phyloP scores from a whole-genome alignment of 495 filamentous ascomycete genomes.

The Rostrohypoxylon terebratum region DNA sequence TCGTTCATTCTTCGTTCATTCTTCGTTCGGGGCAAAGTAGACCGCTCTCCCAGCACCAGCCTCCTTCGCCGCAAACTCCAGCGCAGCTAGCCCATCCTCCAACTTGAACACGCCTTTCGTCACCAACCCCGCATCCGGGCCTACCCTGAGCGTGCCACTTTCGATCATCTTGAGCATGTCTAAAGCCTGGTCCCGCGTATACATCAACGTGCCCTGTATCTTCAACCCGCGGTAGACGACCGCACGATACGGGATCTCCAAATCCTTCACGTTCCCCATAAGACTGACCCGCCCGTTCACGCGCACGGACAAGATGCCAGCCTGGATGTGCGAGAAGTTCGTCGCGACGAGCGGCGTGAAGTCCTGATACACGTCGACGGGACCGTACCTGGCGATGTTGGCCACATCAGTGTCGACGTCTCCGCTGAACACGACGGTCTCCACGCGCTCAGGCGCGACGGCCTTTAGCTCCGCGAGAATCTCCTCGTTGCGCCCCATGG shows the following conservation, averaged over 20 bases:
- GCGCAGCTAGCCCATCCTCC: slow-evolving; percentile 23
- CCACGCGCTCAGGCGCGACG: slow-evolving; percentile 27
- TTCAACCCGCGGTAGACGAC: slow-evolving; percentile 9
- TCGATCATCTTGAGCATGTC: slow-evolving; percentile 32
- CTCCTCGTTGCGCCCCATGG: slow-evolving; percentile 58
- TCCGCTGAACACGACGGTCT: slow-evolving; percentile 42
- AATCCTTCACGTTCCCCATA: slow-evolving; percentile 51
- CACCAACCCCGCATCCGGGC: slow-evolving; percentile 12
- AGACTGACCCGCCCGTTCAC: slow-evolving; percentile 53
- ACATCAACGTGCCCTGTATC: slow-evolving; percentile 30
- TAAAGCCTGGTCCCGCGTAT: slow-evolving; percentile 28
- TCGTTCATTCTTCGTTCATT: slow-evolving; percentile 38
- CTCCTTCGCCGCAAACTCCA: slow-evolving; percentile 25
- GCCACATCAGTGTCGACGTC: slow-evolving; percentile 48
- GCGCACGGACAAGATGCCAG: slow-evolving; percentile 55
- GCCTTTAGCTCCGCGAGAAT: slow-evolving; percentile 45
- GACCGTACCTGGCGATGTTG: slow-evolving; percentile 41
- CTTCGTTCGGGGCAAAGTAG: slow-evolving; percentile 41
- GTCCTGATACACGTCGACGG: slow-evolving; percentile 60
- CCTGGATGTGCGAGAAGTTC: slow-evolving; percentile 53
- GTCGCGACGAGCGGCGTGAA: slow-evolving; percentile 55
- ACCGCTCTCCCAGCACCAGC: slow-evolving; percentile 39
- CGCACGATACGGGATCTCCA: slow-evolving; percentile 39
- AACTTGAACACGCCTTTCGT: slow-evolving; percentile 31
- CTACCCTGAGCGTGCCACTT: slow-evolving; percentile 25